A percentile compares a stretch with the other conserved stretches of the same genome.
Evolutionary conservation across 129 eudicot genomes (phyloP).

Genomic region (Artemisia annua): DNA sequence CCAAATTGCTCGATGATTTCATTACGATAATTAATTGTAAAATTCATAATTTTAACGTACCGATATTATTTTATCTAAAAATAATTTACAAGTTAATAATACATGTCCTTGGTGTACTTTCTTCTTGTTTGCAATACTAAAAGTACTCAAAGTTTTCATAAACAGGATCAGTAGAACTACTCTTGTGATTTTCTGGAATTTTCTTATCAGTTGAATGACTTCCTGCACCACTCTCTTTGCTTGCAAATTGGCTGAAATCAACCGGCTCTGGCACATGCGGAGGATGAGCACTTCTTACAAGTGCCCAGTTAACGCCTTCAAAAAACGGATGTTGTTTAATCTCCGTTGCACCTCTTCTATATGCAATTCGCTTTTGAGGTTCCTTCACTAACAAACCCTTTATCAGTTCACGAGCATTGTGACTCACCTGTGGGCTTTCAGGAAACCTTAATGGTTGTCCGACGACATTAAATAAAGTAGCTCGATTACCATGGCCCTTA

Average conservation of each 20-base stretch:
- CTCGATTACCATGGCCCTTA: constrained; percentile 22
- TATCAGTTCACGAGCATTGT: constrained; percentile 21
- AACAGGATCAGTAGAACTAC: constrained; percentile 28
- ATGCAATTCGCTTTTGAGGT: constrained; percentile 27
- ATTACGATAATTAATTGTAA: no score
- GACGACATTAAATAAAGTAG: constrained; percentile 19
- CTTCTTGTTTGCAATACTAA: constrained; percentile 6
- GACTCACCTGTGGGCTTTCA: constrained; percentile 21
- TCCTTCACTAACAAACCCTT: constrained; percentile 26
- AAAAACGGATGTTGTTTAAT: constrained; percentile 27
- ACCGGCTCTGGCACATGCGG: constrained; percentile 24
- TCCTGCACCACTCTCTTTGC: constrained; percentile 19
- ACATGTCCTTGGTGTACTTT: no score
- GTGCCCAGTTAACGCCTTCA: constrained; percentile 22
- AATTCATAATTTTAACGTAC: no score
- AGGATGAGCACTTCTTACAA: constrained; percentile 25
- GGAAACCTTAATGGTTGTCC: constrained; percentile 25
- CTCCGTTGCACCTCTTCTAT: constrained; percentile 27
- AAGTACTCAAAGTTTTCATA: constrained; percentile 27
- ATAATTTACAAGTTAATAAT: not conserved
- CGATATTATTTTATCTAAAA: not conserved
- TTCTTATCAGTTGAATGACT: constrained; percentile 8
- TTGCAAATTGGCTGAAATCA: constrained; percentile 20
- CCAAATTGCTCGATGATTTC: no score
- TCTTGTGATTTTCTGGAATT: constrained; percentile 11